Conservation (phyloP, 129 eudicot species). For the Lonicera japonica region DNA sequence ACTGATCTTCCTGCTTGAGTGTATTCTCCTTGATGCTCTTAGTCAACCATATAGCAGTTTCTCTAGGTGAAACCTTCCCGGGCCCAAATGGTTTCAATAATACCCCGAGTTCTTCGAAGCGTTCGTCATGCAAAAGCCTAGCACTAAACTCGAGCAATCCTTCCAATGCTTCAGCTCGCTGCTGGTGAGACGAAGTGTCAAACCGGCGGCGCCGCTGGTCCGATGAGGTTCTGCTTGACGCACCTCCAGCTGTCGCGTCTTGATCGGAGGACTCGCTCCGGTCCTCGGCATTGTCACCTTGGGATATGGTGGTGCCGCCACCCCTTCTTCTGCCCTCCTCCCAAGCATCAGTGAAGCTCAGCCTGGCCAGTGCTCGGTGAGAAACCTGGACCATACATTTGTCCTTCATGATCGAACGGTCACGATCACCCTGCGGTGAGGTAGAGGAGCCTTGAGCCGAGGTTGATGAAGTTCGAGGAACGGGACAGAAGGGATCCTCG, state of each 20-base stretch:
- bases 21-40: slow-evolving; percentile 85
- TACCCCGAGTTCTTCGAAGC: slow-evolving; percentile 87
- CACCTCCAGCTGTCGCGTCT: slow-evolving; percentile 83
- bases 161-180: slow-evolving; percentile 89
- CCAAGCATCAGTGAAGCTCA: slow-evolving; percentile 36
- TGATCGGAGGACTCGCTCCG: slow-evolving; percentile 65
- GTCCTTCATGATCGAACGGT: slow-evolving; percentile 74
- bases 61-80: slow-evolving; percentile 91
- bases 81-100: slow-evolving; percentile 91
- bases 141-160: slow-evolving; percentile 95
- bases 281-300: slow-evolving; percentile 8
- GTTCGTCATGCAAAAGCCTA: slow-evolving; percentile 68
- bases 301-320: slow-evolving; percentile 15
- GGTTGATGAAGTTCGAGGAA: slow-evolving; percentile 40
- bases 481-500: slow-evolving; percentile 36
- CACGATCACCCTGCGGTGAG: slow-evolving; percentile 63
- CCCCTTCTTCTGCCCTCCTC: slow-evolving; percentile 13
- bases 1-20: slow-evolving; percentile 58
- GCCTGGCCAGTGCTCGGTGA: slow-evolving; percentile 31
- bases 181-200: slow-evolving; percentile 73
- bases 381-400: slow-evolving; percentile 57
- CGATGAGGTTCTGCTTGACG: slow-evolving; percentile 67
- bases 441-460: slow-evolving; percentile 68
- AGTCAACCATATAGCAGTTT: slow-evolving; percentile 95
- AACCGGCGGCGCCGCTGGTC: slow-evolving; percentile 54